phyloP scores from a whole-genome alignment of 2,329 filamentous ascomycete species.

The Monilinia vaccinii-corymbosi region DNA sequence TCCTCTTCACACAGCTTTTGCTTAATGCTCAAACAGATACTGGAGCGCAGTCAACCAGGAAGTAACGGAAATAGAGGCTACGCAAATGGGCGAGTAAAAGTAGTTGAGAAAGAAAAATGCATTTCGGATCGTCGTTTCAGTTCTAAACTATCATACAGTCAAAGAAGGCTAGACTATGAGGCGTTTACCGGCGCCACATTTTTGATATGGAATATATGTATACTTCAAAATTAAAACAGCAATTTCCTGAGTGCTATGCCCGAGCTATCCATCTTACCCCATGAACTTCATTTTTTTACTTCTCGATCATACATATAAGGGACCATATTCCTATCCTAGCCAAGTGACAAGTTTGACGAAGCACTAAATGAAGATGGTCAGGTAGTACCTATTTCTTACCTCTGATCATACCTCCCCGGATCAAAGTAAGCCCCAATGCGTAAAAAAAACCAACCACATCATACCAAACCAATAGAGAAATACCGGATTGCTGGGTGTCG shows the following conservation, averaged over 20 bases:
- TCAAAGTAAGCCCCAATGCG: constrained; percentile 17
- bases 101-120: constrained; percentile 14
- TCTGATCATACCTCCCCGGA: constrained; percentile 44
- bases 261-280: constrained; percentile 26
- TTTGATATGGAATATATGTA: constrained; percentile 13
- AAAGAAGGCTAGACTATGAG: constrained; percentile 20
- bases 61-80: constrained; percentile 47
- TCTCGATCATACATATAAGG: constrained; percentile 28
- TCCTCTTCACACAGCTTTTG: neutral
- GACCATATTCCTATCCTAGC: constrained; percentile 10
- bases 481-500: constrained; percentile 3
- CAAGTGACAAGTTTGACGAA: constrained; percentile 10
- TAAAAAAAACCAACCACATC: constrained; percentile 8
- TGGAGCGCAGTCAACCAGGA: constrained; percentile 51
- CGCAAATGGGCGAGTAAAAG: constrained; percentile 33
- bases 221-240: constrained; percentile 22
- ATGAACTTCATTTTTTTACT: constrained; percentile 7
- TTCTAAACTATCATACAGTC: constrained; percentile 27
- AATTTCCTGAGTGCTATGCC: constrained; percentile 18
- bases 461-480: constrained; percentile 7
- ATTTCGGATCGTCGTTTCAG: constrained; percentile 3
- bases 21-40: constrained; percentile 36
- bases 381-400: constrained; percentile 36
- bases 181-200: constrained; percentile 29
- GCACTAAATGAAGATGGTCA: constrained; percentile 22